Percentiles rank a stretch among this genome's conserved stretches.
These are phyloP conservation scores for Cryptosporidium sp. DNA, from an alignment of 169 alveolate species.

Conservation along the genomic window DNA sequence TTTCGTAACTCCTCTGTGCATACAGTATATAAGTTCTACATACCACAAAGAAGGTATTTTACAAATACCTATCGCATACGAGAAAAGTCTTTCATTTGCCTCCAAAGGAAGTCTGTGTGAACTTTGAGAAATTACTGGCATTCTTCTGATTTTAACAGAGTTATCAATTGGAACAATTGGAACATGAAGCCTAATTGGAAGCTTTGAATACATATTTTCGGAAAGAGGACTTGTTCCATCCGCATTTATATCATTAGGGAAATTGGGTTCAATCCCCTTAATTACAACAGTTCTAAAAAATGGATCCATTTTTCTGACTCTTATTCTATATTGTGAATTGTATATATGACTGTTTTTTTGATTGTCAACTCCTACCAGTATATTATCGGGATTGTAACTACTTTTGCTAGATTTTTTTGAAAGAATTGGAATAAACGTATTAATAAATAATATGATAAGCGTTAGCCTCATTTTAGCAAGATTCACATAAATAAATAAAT, in stretches of 20 bases:
- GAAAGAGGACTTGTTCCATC: conserved; percentile 22
- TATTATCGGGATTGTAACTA: conserved; percentile 9
- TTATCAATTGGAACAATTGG: conserved; percentile 39
- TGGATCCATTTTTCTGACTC: conserved; percentile 67
- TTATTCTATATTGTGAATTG: conserved; percentile 61
- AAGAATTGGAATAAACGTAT: not conserved
- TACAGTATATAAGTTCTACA: conserved; percentile 42
- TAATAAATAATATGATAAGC: not conserved
- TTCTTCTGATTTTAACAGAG: conserved; percentile 4
- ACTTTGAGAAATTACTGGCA: conserved; percentile 37
- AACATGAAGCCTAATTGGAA: conserved; percentile 45
- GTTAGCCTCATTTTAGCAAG: not conserved
- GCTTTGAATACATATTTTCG: conserved; percentile 1
- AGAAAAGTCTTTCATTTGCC: conserved; percentile 26
- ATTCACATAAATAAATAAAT: not conserved
- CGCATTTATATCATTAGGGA: conserved; percentile 68
- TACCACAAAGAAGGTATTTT: conserved; percentile 67
- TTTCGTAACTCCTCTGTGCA: conserved; percentile 58
- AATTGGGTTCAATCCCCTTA: conserved; percentile 64
- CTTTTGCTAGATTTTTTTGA: not conserved
- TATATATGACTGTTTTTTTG: not conserved
- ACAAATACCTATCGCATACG: conserved; percentile 38
- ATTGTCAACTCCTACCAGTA: conserved; percentile 13
- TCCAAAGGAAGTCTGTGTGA: conserved; percentile 59
- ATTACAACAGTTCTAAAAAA: conserved; percentile 43